Conservation (phyloP, 164 flowering plant species). For the Aristolochia californica region DNA sequence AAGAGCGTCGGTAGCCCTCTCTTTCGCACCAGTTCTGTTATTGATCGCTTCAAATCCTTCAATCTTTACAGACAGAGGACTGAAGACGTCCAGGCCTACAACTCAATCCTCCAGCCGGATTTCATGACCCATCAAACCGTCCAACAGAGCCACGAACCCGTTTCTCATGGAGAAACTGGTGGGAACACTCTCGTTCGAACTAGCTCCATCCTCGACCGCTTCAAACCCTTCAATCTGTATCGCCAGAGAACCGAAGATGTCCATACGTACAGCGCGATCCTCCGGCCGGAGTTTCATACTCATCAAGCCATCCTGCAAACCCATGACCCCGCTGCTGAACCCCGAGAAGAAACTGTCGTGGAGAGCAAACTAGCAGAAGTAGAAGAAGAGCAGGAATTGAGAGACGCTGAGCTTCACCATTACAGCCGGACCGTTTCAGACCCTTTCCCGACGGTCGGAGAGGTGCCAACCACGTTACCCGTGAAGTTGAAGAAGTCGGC, state of each 20-base stretch:
- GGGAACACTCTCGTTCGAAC: slow-evolving; percentile 14
- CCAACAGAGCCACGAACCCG: not conserved
- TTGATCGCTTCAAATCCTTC: slow-evolving; percentile 35
- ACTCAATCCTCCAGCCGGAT: not conserved
- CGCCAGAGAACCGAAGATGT: slow-evolving; percentile 12
- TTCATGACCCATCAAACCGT: too few species aligned
- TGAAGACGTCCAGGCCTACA: slow-evolving; percentile 7
- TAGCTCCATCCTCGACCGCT: slow-evolving; percentile 30
- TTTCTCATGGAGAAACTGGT: not conserved
- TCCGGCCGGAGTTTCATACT: not conserved
- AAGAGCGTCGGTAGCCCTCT: slow-evolving; percentile 1
- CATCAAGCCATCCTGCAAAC: not conserved
- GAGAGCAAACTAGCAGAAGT: too few species aligned
- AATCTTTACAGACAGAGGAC: slow-evolving; percentile 18
- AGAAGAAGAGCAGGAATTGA: too few species aligned
- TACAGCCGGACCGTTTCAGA: slow-evolving; percentile 9
- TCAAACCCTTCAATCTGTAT: slow-evolving; percentile 30
- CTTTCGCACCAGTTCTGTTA: slow-evolving; percentile 27
- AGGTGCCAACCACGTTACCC: slow-evolving; percentile 7
- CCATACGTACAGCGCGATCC: not conserved
- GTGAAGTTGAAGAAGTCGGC: slow-evolving; percentile 26
- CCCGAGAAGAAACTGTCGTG: not conserved
- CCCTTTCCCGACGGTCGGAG: slow-evolving; percentile 4
- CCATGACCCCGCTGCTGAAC: too few species aligned
- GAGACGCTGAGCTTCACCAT: slow-evolving; percentile 2